Conservation (phyloP, 129 eudicot genomes). For the Flaveria brownii region DNA sequence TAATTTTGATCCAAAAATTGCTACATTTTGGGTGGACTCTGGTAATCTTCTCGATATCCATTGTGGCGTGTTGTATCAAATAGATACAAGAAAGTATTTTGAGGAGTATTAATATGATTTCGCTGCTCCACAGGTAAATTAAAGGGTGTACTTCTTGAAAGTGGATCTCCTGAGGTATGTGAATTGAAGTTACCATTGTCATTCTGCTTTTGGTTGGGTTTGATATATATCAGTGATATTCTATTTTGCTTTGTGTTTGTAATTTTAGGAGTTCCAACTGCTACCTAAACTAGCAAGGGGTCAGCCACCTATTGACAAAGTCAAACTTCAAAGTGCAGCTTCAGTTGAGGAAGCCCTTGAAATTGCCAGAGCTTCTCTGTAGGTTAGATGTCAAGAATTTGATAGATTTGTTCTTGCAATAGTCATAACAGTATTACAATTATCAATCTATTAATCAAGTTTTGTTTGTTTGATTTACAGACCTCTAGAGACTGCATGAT, state of each 20-base stretch:
- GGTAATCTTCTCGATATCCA: conserved; percentile 44
- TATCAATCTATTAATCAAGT: neutral
- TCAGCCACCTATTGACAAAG: conserved; percentile 74
- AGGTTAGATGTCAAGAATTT: neutral
- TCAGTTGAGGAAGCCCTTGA: conserved; percentile 92
- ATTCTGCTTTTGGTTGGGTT: neutral
- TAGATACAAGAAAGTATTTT: neutral
- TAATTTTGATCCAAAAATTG: conserved; percentile 89
- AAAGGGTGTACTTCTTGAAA: conserved; percentile 92
- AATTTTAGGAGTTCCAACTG: conserved; percentile 71
- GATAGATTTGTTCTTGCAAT: neutral
- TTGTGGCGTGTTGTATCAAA: neutral
- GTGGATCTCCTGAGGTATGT: conserved; percentile 90
- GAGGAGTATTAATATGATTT: neutral
- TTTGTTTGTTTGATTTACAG: conserved; percentile 3
- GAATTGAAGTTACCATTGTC: neutral
- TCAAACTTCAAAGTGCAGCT: conserved; percentile 77
- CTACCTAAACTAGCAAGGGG: conserved; percentile 82
- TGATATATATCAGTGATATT: neutral
- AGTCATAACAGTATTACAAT: neutral
- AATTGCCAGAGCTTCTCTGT: conserved; percentile 64
- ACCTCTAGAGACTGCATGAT: conserved; percentile 9
- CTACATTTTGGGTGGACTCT: conserved; percentile 93
- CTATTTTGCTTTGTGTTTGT: neutral
- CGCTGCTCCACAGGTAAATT: conserved; percentile 57